Evolutionary conservation across 23 red algal species (phyloP).

Genomic region (Gracilaria vermiculophylla): DNA sequence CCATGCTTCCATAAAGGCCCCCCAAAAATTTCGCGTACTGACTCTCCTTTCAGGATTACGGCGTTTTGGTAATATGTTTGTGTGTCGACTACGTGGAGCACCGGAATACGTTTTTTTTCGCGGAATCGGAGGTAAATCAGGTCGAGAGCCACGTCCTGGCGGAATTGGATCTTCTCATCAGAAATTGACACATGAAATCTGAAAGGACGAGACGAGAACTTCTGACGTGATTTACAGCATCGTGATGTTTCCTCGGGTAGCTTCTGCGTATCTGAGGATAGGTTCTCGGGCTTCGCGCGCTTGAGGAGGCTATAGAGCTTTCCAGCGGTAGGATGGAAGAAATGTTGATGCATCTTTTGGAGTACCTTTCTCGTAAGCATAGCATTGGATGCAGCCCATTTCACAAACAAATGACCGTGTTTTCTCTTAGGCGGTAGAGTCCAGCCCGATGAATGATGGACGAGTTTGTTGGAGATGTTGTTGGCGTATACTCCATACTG

Average conservation of each 20-base stretch:
- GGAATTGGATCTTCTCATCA: neutral
- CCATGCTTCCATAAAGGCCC: conserved; percentile 5
- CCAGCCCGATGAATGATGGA: neutral
- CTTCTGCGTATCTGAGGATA: neutral
- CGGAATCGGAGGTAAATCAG: neutral
- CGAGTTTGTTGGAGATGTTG: conserved; percentile 7
- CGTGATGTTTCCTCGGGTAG: neutral
- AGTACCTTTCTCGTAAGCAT: neutral
- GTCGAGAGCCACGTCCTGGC: conserved; percentile 30
- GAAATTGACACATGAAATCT: conserved; percentile 5
- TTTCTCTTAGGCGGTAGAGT: neutral
- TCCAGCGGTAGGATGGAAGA: conserved; percentile 1
- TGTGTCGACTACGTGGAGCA: conserved; percentile 12
- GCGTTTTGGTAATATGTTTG: conserved; percentile 1
- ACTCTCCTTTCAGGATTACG: neutral
- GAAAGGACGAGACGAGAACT: neutral
- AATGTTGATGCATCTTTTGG: neutral
- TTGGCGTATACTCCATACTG: neutral
- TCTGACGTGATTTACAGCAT: neutral
- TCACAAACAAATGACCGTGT: neutral
- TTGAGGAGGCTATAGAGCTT: neutral
- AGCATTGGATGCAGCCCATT: neutral
- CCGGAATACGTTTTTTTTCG: neutral
- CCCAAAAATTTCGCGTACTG: neutral
- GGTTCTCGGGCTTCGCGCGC: neutral